Evolutionary conservation across 805 yeast species (phyloP).

Genomic region (Kuraishia hungarica): DNA sequence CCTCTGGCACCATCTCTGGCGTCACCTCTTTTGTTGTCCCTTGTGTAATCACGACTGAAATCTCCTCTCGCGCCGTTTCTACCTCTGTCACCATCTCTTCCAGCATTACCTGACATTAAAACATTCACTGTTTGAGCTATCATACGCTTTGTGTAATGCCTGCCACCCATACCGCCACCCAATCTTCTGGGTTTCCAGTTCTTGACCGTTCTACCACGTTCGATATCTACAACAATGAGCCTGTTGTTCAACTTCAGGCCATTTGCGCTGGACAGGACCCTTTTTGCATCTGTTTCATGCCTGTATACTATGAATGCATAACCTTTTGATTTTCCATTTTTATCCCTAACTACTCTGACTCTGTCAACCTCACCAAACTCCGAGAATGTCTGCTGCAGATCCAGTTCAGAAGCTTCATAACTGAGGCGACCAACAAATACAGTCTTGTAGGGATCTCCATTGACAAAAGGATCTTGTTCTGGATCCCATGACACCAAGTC

Average conservation of each 20-base stretch:
- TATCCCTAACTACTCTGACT: constrained; percentile 47
- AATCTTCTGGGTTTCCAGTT: constrained; percentile 68
- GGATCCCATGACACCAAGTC: constrained; percentile 45
- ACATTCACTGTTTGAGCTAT: neutral
- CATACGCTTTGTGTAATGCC: constrained; percentile 35
- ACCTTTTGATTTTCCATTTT: constrained; percentile 61
- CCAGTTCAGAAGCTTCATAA: constrained; percentile 57
- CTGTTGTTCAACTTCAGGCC: constrained; percentile 43
- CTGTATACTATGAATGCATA: constrained; percentile 78
- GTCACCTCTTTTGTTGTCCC: neutral
- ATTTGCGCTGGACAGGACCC: constrained; percentile 54
- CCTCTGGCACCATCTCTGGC: neutral
- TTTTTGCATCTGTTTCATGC: constrained; percentile 47
- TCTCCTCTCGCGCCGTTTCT: neutral
- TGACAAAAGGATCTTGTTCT: constrained; percentile 41
- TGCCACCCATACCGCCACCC: constrained; percentile 93
- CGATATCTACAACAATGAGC: constrained; percentile 59
- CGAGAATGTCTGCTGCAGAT: constrained; percentile 52
- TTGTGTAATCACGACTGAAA: neutral
- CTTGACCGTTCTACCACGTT: constrained; percentile 56
- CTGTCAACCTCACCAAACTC: constrained; percentile 65
- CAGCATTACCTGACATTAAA: neutral
- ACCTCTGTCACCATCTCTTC: neutral
- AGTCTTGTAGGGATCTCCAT: constrained; percentile 71
- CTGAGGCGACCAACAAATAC: constrained; percentile 70